Evolutionary conservation across 352 stramenopile species (phyloP).

Genomic region (Globisporangium viniferum): DNA sequence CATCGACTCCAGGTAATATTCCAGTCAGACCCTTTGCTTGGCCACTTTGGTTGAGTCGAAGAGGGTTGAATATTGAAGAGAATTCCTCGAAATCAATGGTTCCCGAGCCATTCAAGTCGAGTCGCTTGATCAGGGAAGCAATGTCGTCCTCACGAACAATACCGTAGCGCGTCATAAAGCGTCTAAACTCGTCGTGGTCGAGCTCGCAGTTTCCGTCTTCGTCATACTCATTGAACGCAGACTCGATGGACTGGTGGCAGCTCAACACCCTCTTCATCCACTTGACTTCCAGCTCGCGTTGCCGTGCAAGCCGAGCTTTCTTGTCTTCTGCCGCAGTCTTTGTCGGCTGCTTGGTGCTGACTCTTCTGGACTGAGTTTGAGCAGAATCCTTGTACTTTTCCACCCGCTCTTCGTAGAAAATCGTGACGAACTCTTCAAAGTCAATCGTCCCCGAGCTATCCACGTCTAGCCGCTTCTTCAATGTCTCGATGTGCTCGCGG

Average conservation of each 20-base stretch:
- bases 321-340: slow-evolving; percentile 22
- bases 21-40: slow-evolving; percentile 3
- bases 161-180: slow-evolving; percentile 73
- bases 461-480: slow-evolving; percentile 46
- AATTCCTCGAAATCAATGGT: slow-evolving; percentile 60
- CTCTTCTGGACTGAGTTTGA: neutral
- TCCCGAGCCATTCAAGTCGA: slow-evolving; percentile 50
- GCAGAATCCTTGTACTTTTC: neutral
- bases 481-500: slow-evolving; percentile 34
- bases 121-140: slow-evolving; percentile 32
- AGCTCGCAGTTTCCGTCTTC: slow-evolving; percentile 42
- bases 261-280: slow-evolving; percentile 59
- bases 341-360: neutral
- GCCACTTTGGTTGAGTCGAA: slow-evolving; percentile 23
- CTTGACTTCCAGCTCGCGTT: slow-evolving; percentile 53
- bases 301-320: slow-evolving; percentile 22
- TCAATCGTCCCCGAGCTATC: slow-evolving; percentile 47
- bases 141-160: slow-evolving; percentile 60
- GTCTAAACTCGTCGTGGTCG: slow-evolving; percentile 57
- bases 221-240: slow-evolving; percentile 67
- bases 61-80: slow-evolving; percentile 50
- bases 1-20: slow-evolving; percentile 8
- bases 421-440: slow-evolving; percentile 60
- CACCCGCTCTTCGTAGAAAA: slow-evolving; percentile 47
- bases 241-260: slow-evolving; percentile 57